Evolutionary conservation across 352 stramenopile species (phyloP).

Genomic region (Phytophthora idaei): DNA sequence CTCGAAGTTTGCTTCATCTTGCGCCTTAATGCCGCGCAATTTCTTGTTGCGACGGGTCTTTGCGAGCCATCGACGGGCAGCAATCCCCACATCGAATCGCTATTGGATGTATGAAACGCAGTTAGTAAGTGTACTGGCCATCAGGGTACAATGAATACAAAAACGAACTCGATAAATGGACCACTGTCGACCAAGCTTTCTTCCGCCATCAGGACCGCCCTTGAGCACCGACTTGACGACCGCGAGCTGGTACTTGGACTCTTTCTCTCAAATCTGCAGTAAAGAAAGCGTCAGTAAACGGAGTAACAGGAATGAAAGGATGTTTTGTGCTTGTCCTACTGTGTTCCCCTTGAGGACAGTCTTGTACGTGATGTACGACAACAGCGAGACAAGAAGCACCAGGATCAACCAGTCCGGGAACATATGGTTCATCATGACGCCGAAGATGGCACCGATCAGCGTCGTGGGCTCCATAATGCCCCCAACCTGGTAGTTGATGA

Average conservation of each 20-base stretch:
- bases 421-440: slow-evolving; percentile 85
- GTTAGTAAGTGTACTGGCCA: not conserved
- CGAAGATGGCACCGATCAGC: slow-evolving; percentile 78
- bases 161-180: slow-evolving; percentile 68
- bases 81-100: slow-evolving; percentile 71
- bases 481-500: slow-evolving; percentile 99
- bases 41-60: slow-evolving; percentile 68
- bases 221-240: slow-evolving; percentile 63
- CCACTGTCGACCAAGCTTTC: slow-evolving; percentile 53
- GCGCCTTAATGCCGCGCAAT: slow-evolving; percentile 39
- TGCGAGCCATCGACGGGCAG: slow-evolving; percentile 62
- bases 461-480: slow-evolving; percentile 97
- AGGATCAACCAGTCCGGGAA: slow-evolving; percentile 88
- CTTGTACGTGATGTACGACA: slow-evolving; percentile 81
- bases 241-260: slow-evolving; percentile 47
- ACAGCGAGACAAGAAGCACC: slow-evolving; percentile 72
- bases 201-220: slow-evolving; percentile 46
- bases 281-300: not conserved
- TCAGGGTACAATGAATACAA: not conserved
- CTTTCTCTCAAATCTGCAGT: slow-evolving; percentile 60
- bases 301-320: not conserved
- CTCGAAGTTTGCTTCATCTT: slow-evolving; percentile 74
- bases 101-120: slow-evolving; percentile 18
- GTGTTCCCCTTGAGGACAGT: slow-evolving; percentile 73
- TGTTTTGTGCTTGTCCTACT: slow-evolving; percentile 25